These are phyloP conservation scores for Fusarium anguioides DNA, from an alignment of 2,329 filamentous ascomycete genomes.

Conservation along the genomic window DNA sequence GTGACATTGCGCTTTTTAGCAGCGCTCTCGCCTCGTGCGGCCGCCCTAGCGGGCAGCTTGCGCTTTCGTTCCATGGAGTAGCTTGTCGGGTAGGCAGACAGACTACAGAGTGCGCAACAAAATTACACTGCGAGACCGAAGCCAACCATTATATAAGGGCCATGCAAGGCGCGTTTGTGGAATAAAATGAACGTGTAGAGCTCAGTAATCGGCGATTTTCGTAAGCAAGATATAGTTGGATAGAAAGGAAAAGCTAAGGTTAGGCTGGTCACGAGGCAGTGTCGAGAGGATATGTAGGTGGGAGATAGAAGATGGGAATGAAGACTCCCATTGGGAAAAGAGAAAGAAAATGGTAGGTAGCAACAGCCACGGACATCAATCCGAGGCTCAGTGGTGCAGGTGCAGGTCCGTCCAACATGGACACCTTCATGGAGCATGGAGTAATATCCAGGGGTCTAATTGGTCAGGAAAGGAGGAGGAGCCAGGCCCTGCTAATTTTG, in stretches of 20 bases:
- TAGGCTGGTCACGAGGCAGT: conserved; percentile 18
- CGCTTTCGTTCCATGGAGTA: conserved; percentile 71
- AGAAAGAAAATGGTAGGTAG: conserved; percentile 27
- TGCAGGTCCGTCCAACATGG: too few relatives aligned
- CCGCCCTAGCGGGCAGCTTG: conserved; percentile 71
- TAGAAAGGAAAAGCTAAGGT: conserved; percentile 12
- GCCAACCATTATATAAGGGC: conserved; percentile 48
- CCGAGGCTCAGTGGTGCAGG: conserved; percentile 37
- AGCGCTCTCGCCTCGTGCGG: conserved; percentile 68
- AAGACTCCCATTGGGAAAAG: conserved; percentile 27
- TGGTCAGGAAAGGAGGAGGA: conserved; percentile 21
- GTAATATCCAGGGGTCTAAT: conserved; percentile 17
- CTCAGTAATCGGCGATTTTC: background rate
- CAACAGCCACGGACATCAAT: conserved; percentile 34
- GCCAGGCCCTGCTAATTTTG: conserved; percentile 3
- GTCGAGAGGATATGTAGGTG: conserved; percentile 27
- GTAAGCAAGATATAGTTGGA: background rate
- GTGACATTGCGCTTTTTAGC: conserved; percentile 70
- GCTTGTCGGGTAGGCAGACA: conserved; percentile 18
- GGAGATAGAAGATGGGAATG: conserved; percentile 34
- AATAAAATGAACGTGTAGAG: conserved; percentile 26
- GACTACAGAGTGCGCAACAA: conserved; percentile 22
- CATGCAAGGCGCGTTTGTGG: conserved; percentile 45
- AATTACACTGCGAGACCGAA: conserved; percentile 38
- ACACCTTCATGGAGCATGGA: conserved; percentile 36